phyloP scores from a whole-genome alignment of 495 filamentous ascomycete genomes.

The Aspergillus hancockii region DNA sequence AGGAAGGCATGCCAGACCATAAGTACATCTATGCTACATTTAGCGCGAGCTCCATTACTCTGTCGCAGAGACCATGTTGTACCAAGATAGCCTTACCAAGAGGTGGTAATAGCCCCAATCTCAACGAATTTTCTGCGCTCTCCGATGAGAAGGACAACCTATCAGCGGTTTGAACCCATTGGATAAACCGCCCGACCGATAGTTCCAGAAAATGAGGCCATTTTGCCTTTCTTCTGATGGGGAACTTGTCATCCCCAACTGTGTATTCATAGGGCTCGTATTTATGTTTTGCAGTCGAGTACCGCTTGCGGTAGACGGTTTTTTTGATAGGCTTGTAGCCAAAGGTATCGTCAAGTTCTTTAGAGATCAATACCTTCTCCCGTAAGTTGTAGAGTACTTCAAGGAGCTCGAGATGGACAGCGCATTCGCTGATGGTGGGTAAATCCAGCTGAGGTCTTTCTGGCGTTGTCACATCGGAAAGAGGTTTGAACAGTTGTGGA shows the following conservation, averaged over 20 bases:
- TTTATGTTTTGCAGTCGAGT: background rate
- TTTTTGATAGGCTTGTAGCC: slow-evolving; percentile 1
- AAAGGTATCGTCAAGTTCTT: slow-evolving; percentile 9
- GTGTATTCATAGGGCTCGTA: background rate
- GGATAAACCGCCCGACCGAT: slow-evolving; percentile 19
- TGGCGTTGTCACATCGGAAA: background rate
- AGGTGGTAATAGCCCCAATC: slow-evolving; percentile 11
- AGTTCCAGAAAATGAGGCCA: slow-evolving; percentile 24
- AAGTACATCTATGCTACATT: slow-evolving; percentile 21
- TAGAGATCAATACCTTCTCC: slow-evolving; percentile 6
- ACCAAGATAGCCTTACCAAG: slow-evolving; percentile 5
- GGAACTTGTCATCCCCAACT: slow-evolving; percentile 18
- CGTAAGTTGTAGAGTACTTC: slow-evolving; percentile 29
- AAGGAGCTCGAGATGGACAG: slow-evolving; percentile 37
- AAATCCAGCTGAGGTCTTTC: slow-evolving; percentile 5
- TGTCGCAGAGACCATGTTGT: background rate
- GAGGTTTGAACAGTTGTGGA: slow-evolving; percentile 1
- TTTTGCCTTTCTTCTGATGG: slow-evolving; percentile 12
- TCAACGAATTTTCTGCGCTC: background rate
- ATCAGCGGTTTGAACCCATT: slow-evolving; percentile 18
- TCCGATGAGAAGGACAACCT: background rate
- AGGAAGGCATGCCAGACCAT: slow-evolving; percentile 30
- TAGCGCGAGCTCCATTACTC: background rate
- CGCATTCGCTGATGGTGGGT: slow-evolving; percentile 30
- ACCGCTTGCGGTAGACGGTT: slow-evolving; percentile 13